Conservation (phyloP, 305 asterid species). For the Euphrasia arctica region DNA sequence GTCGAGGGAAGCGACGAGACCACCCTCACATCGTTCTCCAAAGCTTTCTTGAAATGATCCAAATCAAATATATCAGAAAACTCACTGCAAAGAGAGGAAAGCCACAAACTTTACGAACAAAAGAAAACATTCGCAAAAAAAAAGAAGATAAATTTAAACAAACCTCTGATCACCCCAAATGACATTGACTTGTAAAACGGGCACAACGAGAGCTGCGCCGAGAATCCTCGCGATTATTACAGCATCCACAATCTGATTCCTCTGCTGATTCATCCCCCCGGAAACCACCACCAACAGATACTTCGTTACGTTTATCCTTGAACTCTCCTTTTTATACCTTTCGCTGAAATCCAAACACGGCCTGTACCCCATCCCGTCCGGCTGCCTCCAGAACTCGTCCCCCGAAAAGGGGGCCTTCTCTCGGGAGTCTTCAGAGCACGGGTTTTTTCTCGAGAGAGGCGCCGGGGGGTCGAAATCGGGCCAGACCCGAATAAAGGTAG, state of each 20-base stretch:
- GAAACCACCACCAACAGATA: constrained; percentile 86
- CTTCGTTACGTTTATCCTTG: constrained; percentile 48
- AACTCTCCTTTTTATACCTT: constrained; percentile 41
- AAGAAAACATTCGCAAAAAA: neutral
- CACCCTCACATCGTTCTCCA: constrained; percentile 69
- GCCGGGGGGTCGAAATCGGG: constrained; percentile 37
- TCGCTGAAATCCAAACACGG: constrained; percentile 79
- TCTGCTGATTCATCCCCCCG: constrained; percentile 95
- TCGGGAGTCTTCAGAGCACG: constrained; percentile 36
- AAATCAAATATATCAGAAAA: constrained; percentile 86
- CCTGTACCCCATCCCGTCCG: constrained; percentile 83
- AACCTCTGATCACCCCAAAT: constrained; percentile 97
- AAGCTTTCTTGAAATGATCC: constrained; percentile 84
- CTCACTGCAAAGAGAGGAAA: constrained; percentile 53
- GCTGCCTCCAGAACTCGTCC: constrained; percentile 46
- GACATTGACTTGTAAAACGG: constrained; percentile 82
- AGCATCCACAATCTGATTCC: constrained; percentile 67
- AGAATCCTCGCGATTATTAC: constrained; percentile 53
- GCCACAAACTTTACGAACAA: neutral
- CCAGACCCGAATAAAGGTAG: constrained; percentile 34
- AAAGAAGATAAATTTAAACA: constrained; percentile 1
- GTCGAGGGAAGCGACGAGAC: constrained; percentile 89
- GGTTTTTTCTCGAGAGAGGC: constrained; percentile 42
- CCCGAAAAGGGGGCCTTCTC: constrained; percentile 17
- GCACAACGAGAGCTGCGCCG: constrained; percentile 86